Conservation (phyloP, 192 early-diverging fungal genomes). For the Coemansia sp. region DNA sequence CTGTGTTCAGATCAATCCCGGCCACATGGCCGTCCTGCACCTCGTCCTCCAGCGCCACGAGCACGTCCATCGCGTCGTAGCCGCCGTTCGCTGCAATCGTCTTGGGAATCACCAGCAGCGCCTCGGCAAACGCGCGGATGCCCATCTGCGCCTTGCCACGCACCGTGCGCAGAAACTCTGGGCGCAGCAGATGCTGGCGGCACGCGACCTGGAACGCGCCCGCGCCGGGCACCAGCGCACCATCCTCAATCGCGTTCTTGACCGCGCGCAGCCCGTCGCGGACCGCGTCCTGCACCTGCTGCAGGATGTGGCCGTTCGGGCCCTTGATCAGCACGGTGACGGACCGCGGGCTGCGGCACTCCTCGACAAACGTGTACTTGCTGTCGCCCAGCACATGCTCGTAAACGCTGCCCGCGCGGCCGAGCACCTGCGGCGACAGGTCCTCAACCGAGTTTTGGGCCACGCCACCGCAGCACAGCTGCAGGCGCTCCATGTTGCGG, state of each 20-base stretch:
- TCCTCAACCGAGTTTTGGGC: slow-evolving; percentile 99
- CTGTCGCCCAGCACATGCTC: slow-evolving; percentile 98
- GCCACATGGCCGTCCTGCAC: slow-evolving; percentile 86
- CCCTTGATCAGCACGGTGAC: slow-evolving; percentile 95
- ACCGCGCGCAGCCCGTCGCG: slow-evolving; percentile 97
- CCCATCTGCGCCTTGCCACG: slow-evolving; percentile 96
- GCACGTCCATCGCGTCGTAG: slow-evolving; percentile 93
- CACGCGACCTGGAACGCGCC: slow-evolving; percentile 96
- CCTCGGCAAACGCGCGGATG: slow-evolving; percentile 95
- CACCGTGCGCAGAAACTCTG: slow-evolving; percentile 81
- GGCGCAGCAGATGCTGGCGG: slow-evolving; percentile 69
- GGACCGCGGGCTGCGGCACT: slow-evolving; percentile 84
- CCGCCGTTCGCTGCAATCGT: slow-evolving; percentile 93
- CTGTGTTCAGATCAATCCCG: slow-evolving; percentile 91
- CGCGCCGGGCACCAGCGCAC: slow-evolving; percentile 84
- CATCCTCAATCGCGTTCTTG: slow-evolving; percentile 97
- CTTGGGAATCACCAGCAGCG: slow-evolving; percentile 95
- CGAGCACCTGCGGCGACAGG: slow-evolving; percentile 77
- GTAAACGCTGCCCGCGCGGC: slow-evolving; percentile 89
- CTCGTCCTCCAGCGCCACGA: slow-evolving; percentile 93
- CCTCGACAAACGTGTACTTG: slow-evolving; percentile 99
- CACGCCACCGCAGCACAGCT: slow-evolving; percentile 89
- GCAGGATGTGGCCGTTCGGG: slow-evolving; percentile 89
- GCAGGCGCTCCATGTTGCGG: slow-evolving; percentile 99
- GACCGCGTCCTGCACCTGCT: slow-evolving; percentile 96